These are phyloP conservation scores for Penicillium fuscoglaucum DNA, from an alignment of 2,329 filamentous ascomycete genomes.

Conservation along the genomic window DNA sequence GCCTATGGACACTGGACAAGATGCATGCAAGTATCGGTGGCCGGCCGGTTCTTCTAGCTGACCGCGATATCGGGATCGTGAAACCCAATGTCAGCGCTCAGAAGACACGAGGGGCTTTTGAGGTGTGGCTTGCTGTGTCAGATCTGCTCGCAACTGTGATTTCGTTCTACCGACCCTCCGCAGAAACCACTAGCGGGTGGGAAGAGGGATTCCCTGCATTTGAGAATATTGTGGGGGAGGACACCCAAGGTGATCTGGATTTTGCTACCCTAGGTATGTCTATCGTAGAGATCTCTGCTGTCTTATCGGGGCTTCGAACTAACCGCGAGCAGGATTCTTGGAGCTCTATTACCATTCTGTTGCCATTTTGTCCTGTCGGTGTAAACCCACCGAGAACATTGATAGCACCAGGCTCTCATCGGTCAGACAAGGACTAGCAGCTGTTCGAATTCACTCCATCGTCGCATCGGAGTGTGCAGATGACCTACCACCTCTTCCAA, in stretches of 20 bases:
- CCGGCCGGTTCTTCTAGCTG: constrained; percentile 41
- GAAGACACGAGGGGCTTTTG: constrained; percentile 30
- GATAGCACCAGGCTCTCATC: constrained; percentile 53
- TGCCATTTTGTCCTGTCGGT: constrained; percentile 58
- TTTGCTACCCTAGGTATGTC: constrained; percentile 32
- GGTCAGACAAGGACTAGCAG: constrained; percentile 56
- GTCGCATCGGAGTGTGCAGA: constrained; percentile 49
- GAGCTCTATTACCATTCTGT: constrained; percentile 60
- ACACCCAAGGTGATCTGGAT: constrained; percentile 28
- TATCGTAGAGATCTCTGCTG: background rate
- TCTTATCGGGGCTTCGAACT: background rate
- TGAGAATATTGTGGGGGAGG: constrained; percentile 35
- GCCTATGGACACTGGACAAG: constrained; percentile 45
- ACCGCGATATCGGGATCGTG: constrained; percentile 42
- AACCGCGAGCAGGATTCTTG: constrained; percentile 44
- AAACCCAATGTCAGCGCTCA: constrained; percentile 27
- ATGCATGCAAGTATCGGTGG: constrained; percentile 45
- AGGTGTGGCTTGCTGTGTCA: constrained; percentile 41
- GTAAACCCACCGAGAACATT: constrained; percentile 34
- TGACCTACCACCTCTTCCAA: constrained; percentile 53
- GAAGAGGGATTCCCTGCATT: constrained; percentile 42
- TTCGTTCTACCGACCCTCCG: constrained; percentile 41
- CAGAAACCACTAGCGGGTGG: constrained; percentile 39
- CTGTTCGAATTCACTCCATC: constrained; percentile 56
- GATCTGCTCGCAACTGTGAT: constrained; percentile 42